Percentiles rank a stretch among this genome's conserved stretches.
phyloP scores from a whole-genome alignment of 140 eudicot genomes.

The Cichorium intybus region DNA sequence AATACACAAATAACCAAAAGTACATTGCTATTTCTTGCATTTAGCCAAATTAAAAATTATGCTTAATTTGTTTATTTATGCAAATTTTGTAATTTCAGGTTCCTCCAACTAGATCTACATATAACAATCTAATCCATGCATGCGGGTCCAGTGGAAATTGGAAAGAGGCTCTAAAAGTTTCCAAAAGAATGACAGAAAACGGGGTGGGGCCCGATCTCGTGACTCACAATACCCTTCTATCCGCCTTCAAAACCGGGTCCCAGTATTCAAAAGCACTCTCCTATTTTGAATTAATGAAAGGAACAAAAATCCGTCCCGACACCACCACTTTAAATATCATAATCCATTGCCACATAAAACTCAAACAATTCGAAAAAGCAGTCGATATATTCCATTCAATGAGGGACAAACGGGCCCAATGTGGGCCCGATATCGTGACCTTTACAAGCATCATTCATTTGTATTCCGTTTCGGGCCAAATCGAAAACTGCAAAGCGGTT shows the following conservation, averaged over 20 bases:
- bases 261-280: constrained; percentile 87
- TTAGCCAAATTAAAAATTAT: too few species aligned
- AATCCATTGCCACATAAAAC: constrained; percentile 78
- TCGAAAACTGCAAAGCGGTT: constrained; percentile 72
- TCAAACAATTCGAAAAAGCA: constrained; percentile 68
- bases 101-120: constrained; percentile 91
- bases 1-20: too few species aligned
- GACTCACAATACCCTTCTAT: constrained; percentile 86
- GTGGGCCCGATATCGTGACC: constrained; percentile 82
- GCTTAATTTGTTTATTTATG: background rate
- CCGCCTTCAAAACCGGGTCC: constrained; percentile 80
- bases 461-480: constrained; percentile 79
- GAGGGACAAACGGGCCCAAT: constrained; percentile 77
- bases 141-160: constrained; percentile 99
- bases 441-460: constrained; percentile 85
- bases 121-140: constrained; percentile 92
- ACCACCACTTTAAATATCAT: constrained; percentile 80
- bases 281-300: constrained; percentile 83
- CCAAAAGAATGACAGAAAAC: constrained; percentile 90
- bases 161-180: constrained; percentile 86
- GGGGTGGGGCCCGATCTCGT: constrained; percentile 98
- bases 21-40: too few species aligned
- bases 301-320: constrained; percentile 85
- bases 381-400: constrained; percentile 64
- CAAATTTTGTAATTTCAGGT: constrained; percentile 43